Evolutionary conservation across 192 early-diverging fungal species (phyloP), one percentile per base, ranked within the genome.

Genomic region (Endogone sp.): DNA sequence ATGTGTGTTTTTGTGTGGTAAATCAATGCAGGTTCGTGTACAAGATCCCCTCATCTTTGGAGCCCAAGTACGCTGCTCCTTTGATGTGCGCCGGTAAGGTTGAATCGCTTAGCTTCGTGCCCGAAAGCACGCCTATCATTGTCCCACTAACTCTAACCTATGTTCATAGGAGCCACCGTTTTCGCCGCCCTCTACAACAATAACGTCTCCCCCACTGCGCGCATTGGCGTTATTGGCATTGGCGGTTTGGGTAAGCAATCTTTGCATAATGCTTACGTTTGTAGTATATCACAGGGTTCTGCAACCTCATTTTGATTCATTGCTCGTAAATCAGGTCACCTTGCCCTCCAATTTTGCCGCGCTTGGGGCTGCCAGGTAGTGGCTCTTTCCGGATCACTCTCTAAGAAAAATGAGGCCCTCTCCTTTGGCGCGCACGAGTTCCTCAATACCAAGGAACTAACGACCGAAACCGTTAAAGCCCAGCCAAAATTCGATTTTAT

Each of bases 41-140:
- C 85, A 86, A 84, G 80, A 84, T 88, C 49, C 86, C 87, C 3
- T 78, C 63, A 1, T 59, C 23, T 4, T 79, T 88, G 22, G 81
- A 79, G 11, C 80, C 85, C 0, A 70, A 78, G 3, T 82, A 86
- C 58, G 90, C 89, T 0, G 90, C 86, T 2, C 89, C 93, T 2
- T 73, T 96, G 55, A 82, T 94, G 70, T 94, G 94, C 73, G 93
- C 93, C 16, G 94, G 93, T 8, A n/a, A n/a, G n/a, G n/a, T n/a
- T n/a, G n/a, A n/a, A n/a, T n/a, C n/a, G n/a, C n/a, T n/a, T n/a
- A n/a, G n/a, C n/a, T n/a, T n/a, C n/a, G n/a, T n/a, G n/a, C n/a
- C n/a, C n/a, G n/a, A n/a, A n/a, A n/a, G n/a, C n/a, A n/a, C n/a
- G n/a, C n/a, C n/a, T n/a, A n/a, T n/a, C n/a, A n/a, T n/a, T n/a